Percentiles rank a stretch among this genome's conserved stretches.
Conservation (phyloP, 352 stramenopile genomes). For the Phytophthora ramorum region DNA sequence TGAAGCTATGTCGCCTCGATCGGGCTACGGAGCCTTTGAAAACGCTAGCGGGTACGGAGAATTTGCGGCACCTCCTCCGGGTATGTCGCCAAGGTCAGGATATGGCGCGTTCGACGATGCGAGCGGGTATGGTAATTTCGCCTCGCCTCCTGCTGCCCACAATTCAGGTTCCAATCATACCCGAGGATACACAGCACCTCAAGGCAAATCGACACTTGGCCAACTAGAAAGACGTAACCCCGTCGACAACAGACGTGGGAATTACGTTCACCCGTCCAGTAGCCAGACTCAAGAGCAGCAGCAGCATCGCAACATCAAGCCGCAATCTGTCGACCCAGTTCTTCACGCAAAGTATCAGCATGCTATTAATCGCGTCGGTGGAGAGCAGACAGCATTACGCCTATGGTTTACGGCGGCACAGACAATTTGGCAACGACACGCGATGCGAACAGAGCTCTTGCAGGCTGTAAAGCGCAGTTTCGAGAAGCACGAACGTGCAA, state of each 20-base stretch:
- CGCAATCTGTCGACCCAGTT: constrained; percentile 6
- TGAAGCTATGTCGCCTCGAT: constrained; percentile 14
- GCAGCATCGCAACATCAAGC: constrained; percentile 8
- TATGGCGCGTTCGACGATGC: constrained; percentile 32
- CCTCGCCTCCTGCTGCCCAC: neutral
- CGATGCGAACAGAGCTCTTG: constrained; percentile 55
- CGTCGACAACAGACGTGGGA: neutral
- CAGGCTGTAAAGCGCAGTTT: constrained; percentile 64
- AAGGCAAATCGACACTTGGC: neutral
- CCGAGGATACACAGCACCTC: neutral
- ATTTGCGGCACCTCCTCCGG: constrained; percentile 8
- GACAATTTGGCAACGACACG: constrained; percentile 50
- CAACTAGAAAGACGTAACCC: neutral
- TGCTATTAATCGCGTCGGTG: constrained; percentile 43
- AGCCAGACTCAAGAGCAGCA: constrained; percentile 16
- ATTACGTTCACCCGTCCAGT: constrained; percentile 27
- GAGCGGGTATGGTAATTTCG: constrained; percentile 10
- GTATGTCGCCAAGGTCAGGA: constrained; percentile 25
- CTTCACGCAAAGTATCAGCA: constrained; percentile 48
- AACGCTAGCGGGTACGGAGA: constrained; percentile 41
- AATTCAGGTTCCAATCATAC: neutral
- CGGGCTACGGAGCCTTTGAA: constrained; percentile 21
- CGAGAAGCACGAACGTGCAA: constrained; percentile 59
- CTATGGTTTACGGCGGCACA: constrained; percentile 46
- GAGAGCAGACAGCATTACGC: constrained; percentile 33